Evolutionary conservation across 2,329 filamentous ascomycete genomes (phyloP).

Genomic region (Diplodia intermedia): DNA sequence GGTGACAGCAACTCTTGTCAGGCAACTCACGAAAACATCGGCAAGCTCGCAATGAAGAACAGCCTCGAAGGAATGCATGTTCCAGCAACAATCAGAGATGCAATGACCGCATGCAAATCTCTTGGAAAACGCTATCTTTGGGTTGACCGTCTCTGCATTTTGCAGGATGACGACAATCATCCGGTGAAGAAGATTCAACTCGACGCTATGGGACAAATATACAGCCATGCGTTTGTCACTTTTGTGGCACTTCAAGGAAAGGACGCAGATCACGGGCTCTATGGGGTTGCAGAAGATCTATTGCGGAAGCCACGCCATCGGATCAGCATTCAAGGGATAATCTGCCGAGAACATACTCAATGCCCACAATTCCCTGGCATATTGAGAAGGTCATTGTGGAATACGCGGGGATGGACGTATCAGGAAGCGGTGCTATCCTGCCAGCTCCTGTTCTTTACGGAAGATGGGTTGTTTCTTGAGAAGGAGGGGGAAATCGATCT

Average conservation of each 20-base stretch:
- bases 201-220: neutral
- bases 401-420: neutral
- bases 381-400: neutral
- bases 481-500: fast-evolving
- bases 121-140: neutral
- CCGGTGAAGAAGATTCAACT: neutral
- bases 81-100: neutral
- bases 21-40: too few relatives aligned
- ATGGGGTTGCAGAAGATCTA: neutral
- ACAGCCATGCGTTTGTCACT: neutral
- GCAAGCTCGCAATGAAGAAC: too few relatives aligned
- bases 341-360: too few relatives aligned
- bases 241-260: neutral
- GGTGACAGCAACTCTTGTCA: too few relatives aligned
- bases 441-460: neutral
- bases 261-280: neutral
- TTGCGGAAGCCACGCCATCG: neutral
- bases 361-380: fast-evolving
- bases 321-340: neutral
- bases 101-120: neutral
- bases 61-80: neutral
- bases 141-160: neutral
- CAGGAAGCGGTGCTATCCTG: neutral
- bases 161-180: neutral
- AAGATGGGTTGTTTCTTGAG: neutral